Percentiles rank a stretch among this genome's conserved stretches.
phyloP scores from a whole-genome alignment of 495 filamentous ascomycete genomes.

The Aspergillus saccharolyticus region DNA sequence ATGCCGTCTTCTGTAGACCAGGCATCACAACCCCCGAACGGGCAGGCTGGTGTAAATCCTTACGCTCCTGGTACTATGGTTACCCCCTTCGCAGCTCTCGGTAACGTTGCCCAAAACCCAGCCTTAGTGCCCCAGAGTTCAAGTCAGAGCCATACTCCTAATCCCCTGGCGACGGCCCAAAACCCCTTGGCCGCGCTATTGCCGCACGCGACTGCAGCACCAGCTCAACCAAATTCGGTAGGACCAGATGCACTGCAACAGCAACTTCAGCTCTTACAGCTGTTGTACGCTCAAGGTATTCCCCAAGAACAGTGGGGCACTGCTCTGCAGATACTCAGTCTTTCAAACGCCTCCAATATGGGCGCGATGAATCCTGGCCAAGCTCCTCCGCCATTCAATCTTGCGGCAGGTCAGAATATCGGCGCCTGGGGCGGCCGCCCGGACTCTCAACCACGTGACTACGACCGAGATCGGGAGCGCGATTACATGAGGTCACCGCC shows the following conservation, averaged over 20 bases:
- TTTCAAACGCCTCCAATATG: conserved; percentile 31
- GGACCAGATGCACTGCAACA: conserved; percentile 46
- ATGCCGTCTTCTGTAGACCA: conserved; percentile 47
- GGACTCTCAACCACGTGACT: conserved; percentile 55
- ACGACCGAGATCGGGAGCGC: conserved; percentile 50
- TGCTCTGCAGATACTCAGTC: conserved; percentile 46
- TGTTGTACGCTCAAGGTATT: conserved; percentile 53
- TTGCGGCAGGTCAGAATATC: conserved; percentile 31
- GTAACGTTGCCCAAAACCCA: conserved; percentile 33
- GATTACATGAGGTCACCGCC: conserved; percentile 54
- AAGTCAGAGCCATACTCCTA: conserved; percentile 38
- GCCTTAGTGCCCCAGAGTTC: conserved; percentile 44
- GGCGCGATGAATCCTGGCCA: conserved; percentile 28
- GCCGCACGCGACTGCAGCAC: conserved; percentile 32
- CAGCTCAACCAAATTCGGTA: conserved; percentile 25
- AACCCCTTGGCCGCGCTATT: conserved; percentile 47
- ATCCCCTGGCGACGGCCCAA: conserved; percentile 34
- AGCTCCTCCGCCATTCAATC: conserved; percentile 25
- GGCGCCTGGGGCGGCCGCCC: conserved; percentile 36
- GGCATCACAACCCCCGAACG: conserved; percentile 37
- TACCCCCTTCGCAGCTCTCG: conserved; percentile 43
- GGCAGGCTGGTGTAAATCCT: conserved; percentile 55
- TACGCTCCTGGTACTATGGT: conserved; percentile 50
- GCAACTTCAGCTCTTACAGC: conserved; percentile 58
- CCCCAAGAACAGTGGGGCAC: conserved; percentile 58